Percentiles rank a stretch among this genome's conserved stretches.
Conservation (phyloP, 305 asterid species). For the Salvia sclarea region DNA sequence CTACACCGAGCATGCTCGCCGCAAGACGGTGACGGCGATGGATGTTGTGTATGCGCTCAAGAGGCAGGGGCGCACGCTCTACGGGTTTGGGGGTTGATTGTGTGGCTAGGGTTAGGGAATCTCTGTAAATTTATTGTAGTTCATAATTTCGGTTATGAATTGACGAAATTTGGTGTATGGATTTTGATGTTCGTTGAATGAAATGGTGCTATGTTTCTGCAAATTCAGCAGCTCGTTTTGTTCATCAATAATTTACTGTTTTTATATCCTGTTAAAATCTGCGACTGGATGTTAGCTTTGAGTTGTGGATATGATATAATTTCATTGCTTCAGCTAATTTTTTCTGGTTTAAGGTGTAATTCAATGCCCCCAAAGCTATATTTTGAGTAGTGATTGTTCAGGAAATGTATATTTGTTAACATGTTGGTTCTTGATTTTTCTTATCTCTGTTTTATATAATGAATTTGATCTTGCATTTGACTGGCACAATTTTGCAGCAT, state of each 20-base stretch:
- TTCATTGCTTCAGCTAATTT: neutral
- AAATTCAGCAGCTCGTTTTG: neutral
- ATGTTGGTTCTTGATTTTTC: neutral
- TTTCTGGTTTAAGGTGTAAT: neutral
- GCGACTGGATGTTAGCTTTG: neutral
- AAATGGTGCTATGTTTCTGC: neutral
- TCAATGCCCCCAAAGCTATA: neutral
- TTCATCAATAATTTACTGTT: neutral
- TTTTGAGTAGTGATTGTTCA: neutral
- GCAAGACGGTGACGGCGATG: slow-evolving; percentile 48
- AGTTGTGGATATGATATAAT: neutral
- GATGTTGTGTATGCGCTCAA: slow-evolving; percentile 45
- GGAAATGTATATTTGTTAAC: neutral
- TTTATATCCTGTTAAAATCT: neutral
- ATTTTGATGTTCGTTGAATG: slow-evolving; percentile 11
- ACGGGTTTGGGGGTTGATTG: slow-evolving; percentile 43
- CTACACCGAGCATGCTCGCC: slow-evolving; percentile 44
- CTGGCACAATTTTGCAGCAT: neutral
- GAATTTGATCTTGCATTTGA: neutral
- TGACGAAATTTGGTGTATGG: neutral
- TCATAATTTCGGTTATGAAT: neutral
- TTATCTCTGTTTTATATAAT: too few relatives aligned
- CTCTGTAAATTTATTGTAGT: slow-evolving; percentile 31
- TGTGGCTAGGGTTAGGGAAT: slow-evolving; percentile 30
- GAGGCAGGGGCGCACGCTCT: slow-evolving; percentile 51